Base-by-base conservation (phyloP, 2,329 filamentous ascomycete genomes). In the Bipolaris sorokiniana region DNA sequence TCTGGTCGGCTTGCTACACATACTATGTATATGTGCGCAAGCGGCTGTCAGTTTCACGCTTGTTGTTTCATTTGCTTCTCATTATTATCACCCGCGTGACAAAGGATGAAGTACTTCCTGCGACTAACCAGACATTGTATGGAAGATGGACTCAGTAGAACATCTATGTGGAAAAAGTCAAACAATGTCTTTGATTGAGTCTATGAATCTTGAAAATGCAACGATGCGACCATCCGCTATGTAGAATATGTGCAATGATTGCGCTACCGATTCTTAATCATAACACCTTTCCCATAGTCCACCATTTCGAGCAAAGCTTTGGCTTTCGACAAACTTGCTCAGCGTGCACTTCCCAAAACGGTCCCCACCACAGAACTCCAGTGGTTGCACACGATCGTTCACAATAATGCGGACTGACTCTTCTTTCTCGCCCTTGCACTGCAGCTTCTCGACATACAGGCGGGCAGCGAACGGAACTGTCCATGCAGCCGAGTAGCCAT, bases 391-490 rank as follows among this genome's bases (percentile, higher is more conserved):
- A 22, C 91, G 84, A 70, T 96, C 92, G 76, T 97, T 97, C 34
- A 97, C 80, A 57, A 97, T 77, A 4, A 96, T 82, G 36, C 93
- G 84, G 10, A 97, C 90, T 50, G 89, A 80, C 74, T 95, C 90
- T 69, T 91, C 86, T 1, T 77, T 62, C n/a, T 77, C 74, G 13
- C 71, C 79, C 2, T 72, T 72, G 74, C 93, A 97, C 38, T 76
- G 77, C 85, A 97, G 88, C 82, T 94, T 95, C 82, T 97, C 93
- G 34, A 97, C 86, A 74, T 96, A 96, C 76, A 92, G 84, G 51
- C 92, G 82, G 16, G 86, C 88, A 0, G 84, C 90, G 76, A 97
- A 97, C 0, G 93, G 90, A 16, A 96, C 91, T 0, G 86, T 85
- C 88, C 90, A 94, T 13, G 88, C 84, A 0, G 91, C 86, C 10